Conservation (phyloP, 495 filamentous ascomycete species). For the Glonium stellatum region DNA sequence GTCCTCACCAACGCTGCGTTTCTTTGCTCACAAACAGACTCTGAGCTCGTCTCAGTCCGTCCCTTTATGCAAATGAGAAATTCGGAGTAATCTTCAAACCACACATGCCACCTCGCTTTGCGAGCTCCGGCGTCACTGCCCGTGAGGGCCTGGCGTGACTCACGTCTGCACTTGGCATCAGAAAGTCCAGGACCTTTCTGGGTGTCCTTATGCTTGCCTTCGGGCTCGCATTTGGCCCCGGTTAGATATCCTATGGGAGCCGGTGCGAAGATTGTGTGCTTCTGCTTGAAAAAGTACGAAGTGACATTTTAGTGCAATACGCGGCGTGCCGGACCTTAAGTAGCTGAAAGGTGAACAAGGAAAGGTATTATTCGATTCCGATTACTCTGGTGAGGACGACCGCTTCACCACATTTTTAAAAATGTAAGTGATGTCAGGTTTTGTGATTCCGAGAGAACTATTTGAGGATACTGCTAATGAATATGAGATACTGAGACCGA, state of each 20-base stretch:
- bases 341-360: constrained; percentile 37
- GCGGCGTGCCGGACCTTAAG: constrained; percentile 63
- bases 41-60: constrained; percentile 25
- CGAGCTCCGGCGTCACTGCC: constrained; percentile 53
- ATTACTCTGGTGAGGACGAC: constrained; percentile 86
- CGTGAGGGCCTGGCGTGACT: constrained; percentile 88
- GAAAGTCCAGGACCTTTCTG: constrained; percentile 72
- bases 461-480: constrained; percentile 33
- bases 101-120: constrained; percentile 42
- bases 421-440: constrained; percentile 48
- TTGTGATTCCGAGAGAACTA: neutral
- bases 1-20: constrained; percentile 97
- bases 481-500: neutral
- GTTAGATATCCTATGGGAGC: constrained; percentile 37
- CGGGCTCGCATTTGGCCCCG: constrained; percentile 9
- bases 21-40: constrained; percentile 96
- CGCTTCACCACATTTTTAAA: constrained; percentile 54
- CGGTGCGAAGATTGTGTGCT: constrained; percentile 43
- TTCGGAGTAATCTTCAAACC: constrained; percentile 97
- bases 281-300: constrained; percentile 10
- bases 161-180: constrained; percentile 97
- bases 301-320: constrained; percentile 99
- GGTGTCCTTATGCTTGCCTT: constrained; percentile 34
- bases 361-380: constrained; percentile 94
- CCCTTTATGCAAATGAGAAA: constrained; percentile 89